These are phyloP conservation scores for Annulohypoxylon truncatum DNA, from an alignment of 2,329 filamentous ascomycete genomes.

Conservation along the genomic window DNA sequence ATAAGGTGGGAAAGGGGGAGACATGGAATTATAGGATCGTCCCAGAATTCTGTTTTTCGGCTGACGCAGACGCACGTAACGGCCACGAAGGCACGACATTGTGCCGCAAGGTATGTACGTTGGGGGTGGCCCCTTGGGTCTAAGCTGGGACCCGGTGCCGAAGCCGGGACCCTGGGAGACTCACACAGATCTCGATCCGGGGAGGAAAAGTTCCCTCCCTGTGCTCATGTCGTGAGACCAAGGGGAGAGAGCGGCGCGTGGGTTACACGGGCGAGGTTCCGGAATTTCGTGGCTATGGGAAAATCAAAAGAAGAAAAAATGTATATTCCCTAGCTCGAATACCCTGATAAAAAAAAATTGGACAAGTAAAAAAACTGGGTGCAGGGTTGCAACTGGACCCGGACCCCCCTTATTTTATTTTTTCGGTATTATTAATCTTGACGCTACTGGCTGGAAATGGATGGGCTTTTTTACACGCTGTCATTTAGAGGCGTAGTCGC, in stretches of 20 bases:
- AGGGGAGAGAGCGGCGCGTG: conserved; percentile 2
- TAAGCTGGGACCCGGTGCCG: neutral
- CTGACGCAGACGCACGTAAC: conserved; percentile 24
- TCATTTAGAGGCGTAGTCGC: neutral
- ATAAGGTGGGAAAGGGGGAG: neutral
- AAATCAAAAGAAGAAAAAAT: neutral
- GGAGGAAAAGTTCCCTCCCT: conserved; percentile 12
- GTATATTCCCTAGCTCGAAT: neutral
- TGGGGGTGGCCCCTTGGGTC: too few species aligned
- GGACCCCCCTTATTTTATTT: neutral
- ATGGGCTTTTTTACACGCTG: neutral
- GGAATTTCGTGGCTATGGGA: conserved; percentile 6
- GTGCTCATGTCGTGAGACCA: conserved; percentile 10
- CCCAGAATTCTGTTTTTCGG: neutral
- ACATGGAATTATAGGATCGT: neutral
- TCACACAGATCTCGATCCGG: conserved; percentile 40
- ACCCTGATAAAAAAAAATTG: neutral
- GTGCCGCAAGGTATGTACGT: neutral
- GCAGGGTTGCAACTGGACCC: conserved; percentile 3
- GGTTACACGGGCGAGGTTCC: conserved; percentile 27
- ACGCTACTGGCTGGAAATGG: neutral
- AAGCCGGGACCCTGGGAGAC: conserved; percentile 8
- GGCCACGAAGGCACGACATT: conserved; percentile 10
- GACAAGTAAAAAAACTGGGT: neutral
- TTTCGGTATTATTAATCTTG: conserved; percentile 4